Evolutionary conservation across 148 eudicot genomes (phyloP).

Genomic region (Camellia sinensis): DNA sequence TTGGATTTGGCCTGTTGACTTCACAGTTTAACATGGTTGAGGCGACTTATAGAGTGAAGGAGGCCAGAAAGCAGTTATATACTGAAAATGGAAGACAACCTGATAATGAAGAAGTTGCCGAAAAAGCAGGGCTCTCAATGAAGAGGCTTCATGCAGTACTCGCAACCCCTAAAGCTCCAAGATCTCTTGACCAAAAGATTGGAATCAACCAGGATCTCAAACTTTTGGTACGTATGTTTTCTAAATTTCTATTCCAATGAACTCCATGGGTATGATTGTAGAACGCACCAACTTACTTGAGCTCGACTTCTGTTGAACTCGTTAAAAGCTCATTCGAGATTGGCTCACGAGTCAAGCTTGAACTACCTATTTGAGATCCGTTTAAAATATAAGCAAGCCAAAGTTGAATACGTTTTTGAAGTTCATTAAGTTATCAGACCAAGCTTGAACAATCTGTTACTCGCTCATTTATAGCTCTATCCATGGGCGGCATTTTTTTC

Average conservation of each 20-base stretch:
- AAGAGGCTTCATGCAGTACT: conserved; percentile 69
- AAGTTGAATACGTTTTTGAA: too few relatives aligned
- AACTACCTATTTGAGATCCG: too few relatives aligned
- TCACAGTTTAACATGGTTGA: conserved; percentile 79
- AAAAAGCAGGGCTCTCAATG: conserved; percentile 85
- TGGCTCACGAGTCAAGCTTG: too few relatives aligned
- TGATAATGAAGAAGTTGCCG: conserved; percentile 72
- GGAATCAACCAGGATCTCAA: conserved; percentile 57
- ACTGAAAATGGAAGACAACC: conserved; percentile 70
- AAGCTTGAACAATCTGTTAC: too few relatives aligned
- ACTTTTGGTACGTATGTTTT: conserved; percentile 51
- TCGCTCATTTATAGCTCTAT: too few relatives aligned
- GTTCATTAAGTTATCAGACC: too few relatives aligned
- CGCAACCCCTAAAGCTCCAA: conserved; percentile 77
- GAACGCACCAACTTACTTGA: too few relatives aligned
- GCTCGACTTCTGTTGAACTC: too few relatives aligned
- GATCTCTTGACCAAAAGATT: conserved; percentile 83
- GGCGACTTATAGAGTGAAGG: conserved; percentile 75
- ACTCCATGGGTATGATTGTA: not conserved
- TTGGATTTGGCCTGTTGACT: not conserved
- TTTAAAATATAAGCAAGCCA: too few relatives aligned
- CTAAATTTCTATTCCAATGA: not conserved
- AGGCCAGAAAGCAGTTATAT: conserved; percentile 68
- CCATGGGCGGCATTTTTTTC: too few relatives aligned
- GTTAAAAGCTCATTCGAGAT: too few relatives aligned